Evolutionary conservation across 306 rosid species (phyloP), one percentile per base, ranked within the genome.

Genomic region (Ormosia emarginata): DNA sequence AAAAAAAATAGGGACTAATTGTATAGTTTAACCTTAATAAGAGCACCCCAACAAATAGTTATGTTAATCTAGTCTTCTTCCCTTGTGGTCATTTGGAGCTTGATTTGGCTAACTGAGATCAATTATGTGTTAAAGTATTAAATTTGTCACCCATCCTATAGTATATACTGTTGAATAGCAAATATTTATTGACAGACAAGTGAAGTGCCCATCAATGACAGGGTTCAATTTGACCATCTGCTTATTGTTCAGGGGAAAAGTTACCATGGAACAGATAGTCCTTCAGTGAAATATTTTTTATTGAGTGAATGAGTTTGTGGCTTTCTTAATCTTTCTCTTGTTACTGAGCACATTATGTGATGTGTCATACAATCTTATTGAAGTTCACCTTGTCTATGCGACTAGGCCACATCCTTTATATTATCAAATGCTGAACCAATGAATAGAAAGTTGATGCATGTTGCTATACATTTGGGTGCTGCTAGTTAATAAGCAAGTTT

Each of bases 301-400:
- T 37, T 3, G 30, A 29, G 30, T 18, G 24, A 39, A 68, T 1
- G 41, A 9, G 49, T 10, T 33, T 76, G 3, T 47, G 37, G 36
- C 47, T 63, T 74, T 15, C 64, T 73, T 62, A 14, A 32, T n/a
- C 62, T 76, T 76, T 34, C 71, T 76, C 7, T 33, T 46, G 71
- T 44, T n/a, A 50, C 47, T 61, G 57, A 30, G 58, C 71, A 75
- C 49, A 32, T 62, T 12, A 43, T 58, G 32, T 14, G 6, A 59
- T 58, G 49, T 57, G 43, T 57, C 67, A 57, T 72, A 39, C 79
- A 67, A 39, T 74, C 43, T 74, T 56, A 32, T 67, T 68, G 53
- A 57, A 56, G 39, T 18, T 37, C 39, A 68, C 18, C 15, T 10
- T 17, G 74, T 44, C 39, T 18, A 68, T 29, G 39, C 10, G 1